These are phyloP conservation scores for Chaetomium olivaceum DNA, from an alignment of 2,329 filamentous ascomycete species.

Conservation along the genomic window DNA sequence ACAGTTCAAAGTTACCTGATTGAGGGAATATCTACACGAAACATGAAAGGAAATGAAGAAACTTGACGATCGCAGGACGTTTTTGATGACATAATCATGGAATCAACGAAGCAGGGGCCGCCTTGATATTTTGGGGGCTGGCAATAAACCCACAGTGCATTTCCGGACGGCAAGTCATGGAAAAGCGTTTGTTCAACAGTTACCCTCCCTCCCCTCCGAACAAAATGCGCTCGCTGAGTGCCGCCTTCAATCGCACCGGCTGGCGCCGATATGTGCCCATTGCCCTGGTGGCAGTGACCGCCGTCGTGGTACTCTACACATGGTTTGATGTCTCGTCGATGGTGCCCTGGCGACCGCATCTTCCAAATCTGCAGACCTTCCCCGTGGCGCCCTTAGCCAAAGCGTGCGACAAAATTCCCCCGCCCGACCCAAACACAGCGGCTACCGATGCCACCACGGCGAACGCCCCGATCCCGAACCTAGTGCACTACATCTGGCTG, in stretches of 20 bases:
- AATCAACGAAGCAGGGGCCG: no score
- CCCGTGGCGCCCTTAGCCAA: constrained; percentile 11
- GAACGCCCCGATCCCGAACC: constrained; percentile 29
- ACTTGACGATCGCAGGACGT: no score
- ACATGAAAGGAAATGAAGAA: no score
- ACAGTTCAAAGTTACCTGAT: no score
- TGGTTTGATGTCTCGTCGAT: constrained; percentile 5
- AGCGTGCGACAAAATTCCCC: constrained; percentile 9
- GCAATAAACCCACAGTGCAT: no score
- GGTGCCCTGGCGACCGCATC: not conserved
- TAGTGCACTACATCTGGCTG: constrained; percentile 36
- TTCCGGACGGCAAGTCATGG: not conserved
- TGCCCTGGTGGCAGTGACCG: not conserved
- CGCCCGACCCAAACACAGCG: not conserved
- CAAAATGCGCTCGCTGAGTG: not conserved
- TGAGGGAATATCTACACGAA: no score
- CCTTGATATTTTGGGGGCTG: no score
- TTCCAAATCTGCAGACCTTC: constrained; percentile 1
- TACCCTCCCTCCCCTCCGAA: not conserved
- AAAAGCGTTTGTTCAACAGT: not conserved
- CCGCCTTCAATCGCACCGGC: not conserved
- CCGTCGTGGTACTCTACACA: not conserved
- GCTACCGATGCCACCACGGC: not conserved
- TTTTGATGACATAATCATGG: no score
- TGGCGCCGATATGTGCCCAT: constrained; percentile 6